Base-by-base conservation (phyloP, 371 early-diverging fungal genomes). In the Actinomucor elegans region DNA sequence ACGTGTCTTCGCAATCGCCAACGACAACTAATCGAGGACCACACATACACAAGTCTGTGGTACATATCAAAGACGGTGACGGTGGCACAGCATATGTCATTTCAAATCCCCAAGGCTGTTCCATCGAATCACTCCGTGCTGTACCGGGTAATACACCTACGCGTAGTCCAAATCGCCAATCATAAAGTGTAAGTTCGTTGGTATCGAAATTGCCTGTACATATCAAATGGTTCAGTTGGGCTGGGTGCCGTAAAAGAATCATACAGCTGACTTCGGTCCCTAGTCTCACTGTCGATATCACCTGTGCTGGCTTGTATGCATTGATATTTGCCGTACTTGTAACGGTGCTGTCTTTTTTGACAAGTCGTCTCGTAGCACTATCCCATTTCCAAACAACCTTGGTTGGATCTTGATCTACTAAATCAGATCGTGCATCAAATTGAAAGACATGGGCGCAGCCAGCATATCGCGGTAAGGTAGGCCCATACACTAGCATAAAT, bases 191-290 rank as follows among this genome's bases (percentile, higher is more conserved):
- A 3, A 75, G 34, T 21, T 75, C 68, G 21, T 64, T 55, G 5
- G 48, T 45, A 9, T 55, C 46, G 27, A 57, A 69, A 24, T 60
- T 64, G 18, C 71, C 75, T 2, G 60, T 64, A 32, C 67, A 68
- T 8, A 75, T 64, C 29, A 75, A 48, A 48, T 75, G 75, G 29
- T 68, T 66, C 12, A 75, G 38, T 15, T 65, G 66, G 2, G 67
- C 55, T 15, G 57, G 63, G 48, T 63, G 55, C 36, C 71, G 57
- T 45, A 74, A 67, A 61, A 68, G 74, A 32, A 67, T 55, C 71
- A 74, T 70, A 49, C 74, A 74, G 52, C 68, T 70, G 48, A 74
- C 56, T 55, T 55, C 47, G 15, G 42, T 23, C 7, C 68, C 74
- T 40, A 55, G n/a, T n/a, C n/a, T n/a, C n/a, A n/a, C n/a, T n/a